Evolutionary conservation across 2,329 filamentous ascomycete genomes (phyloP).

Genomic region (Xylariaceae sp.): DNA sequence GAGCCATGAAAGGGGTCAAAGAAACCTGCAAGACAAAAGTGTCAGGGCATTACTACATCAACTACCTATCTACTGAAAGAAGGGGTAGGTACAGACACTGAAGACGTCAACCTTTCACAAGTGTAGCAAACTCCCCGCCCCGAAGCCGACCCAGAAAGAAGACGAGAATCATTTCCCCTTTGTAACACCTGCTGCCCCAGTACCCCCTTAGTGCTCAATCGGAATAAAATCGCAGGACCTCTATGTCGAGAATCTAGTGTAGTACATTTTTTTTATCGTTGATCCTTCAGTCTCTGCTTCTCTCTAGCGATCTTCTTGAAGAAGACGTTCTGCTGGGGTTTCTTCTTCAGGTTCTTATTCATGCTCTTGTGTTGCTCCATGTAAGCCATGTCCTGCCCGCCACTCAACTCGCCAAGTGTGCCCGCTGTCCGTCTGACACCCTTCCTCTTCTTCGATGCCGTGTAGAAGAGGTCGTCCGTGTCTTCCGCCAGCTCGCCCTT

Average conservation of each 20-base stretch:
- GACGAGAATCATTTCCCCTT: too few relatives aligned
- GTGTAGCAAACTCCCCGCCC: too few relatives aligned
- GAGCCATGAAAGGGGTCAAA: too few relatives aligned
- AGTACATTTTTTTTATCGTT: conserved; percentile 7
- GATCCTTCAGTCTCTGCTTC: conserved; percentile 44
- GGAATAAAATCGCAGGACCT: not conserved
- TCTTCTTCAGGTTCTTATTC: conserved; percentile 62
- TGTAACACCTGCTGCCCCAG: too few relatives aligned
- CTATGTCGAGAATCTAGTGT: not conserved
- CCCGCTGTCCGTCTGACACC: conserved; percentile 74
- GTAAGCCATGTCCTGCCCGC: conserved; percentile 97
- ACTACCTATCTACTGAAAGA: too few relatives aligned
- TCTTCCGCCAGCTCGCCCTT: conserved; percentile 56
- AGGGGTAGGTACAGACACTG: too few relatives aligned
- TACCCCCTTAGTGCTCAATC: not conserved
- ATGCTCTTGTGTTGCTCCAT: conserved; percentile 72
- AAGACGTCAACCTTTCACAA: too few relatives aligned
- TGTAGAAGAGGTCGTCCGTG: conserved; percentile 38
- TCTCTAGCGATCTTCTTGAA: conserved; percentile 63
- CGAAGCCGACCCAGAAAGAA: too few relatives aligned
- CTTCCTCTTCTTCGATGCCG: conserved; percentile 44
- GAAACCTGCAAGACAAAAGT: too few relatives aligned
- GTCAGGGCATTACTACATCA: too few relatives aligned
- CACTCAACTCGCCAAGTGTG: conserved; percentile 76
- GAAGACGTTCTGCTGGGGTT: conserved; percentile 51